Base-by-base conservation (phyloP, 1,284 basidiomycete species). In the Ganoderma lingzhi region DNA sequence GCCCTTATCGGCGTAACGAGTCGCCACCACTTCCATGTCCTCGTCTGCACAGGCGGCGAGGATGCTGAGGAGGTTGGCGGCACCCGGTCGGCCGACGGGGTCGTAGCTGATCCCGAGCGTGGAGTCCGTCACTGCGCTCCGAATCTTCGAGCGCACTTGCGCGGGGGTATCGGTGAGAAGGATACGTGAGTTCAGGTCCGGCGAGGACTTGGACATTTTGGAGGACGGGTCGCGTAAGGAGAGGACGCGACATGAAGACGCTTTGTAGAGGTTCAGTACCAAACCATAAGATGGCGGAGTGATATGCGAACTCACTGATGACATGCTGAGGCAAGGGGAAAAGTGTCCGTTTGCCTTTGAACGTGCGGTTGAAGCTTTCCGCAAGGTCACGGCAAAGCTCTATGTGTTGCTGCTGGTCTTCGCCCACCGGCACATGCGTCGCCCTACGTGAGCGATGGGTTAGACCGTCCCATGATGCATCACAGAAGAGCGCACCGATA, bases 171-270 rank as follows among this genome's bases (percentile, higher is more conserved):
- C 97, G 28, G 95, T 97, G 51, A 98, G 85, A 66, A 96, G 83
- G 74, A 98, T 96, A 35, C 96, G 92, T 1, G 96, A 96, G n/a
- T 88, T 83, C 0, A 88, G 74, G 77, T 95, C 90, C 0, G 92
- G 92, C 0, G 94, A 87, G 0, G 97, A 98, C 80, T 98, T 98
- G 53, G 96, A 98, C 97, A 99, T 99, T 81, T 98, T 99, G 12
- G 91, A 87, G 0, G 85, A 83, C 0, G 96, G 95, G 78, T 97
- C 93, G 67, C 90, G 91, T 17, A 99, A 88, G 3, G 95, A 97
- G 9, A 97, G 87, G 19, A 96, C 84, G 63, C 94, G 88, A 78
- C 88, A 90, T 1, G 90, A 91, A 0, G 90, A 87, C 0, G 95
- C 96, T 55, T 97, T 73, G 2, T 8, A 48, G 9, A 12, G 64